Evolutionary conservation across 2,329 filamentous ascomycete genomes (phyloP).

Genomic region (Helminthosporium solani): DNA sequence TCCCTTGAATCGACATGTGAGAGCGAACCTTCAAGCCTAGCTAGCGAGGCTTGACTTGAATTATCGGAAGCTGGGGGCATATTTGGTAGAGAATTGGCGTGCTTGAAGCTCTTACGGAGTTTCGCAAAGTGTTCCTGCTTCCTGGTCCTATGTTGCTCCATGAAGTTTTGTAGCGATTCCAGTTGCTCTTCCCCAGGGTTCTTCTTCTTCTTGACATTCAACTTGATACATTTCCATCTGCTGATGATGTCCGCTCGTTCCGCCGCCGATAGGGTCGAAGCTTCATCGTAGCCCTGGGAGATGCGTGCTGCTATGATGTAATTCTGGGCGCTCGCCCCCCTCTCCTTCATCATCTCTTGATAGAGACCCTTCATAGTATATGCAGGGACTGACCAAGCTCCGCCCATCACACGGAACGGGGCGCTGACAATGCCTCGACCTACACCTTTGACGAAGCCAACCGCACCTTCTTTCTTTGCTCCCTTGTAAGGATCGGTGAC

Average conservation of each 20-base stretch:
- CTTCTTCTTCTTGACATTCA: slow-evolving; percentile 59
- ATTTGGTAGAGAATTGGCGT: slow-evolving; percentile 16
- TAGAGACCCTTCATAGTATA: slow-evolving; percentile 83
- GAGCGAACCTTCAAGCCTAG: slow-evolving; percentile 14
- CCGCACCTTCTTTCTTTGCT: slow-evolving; percentile 63
- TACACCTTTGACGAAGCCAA: slow-evolving; percentile 75
- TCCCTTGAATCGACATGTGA: slow-evolving; percentile 13
- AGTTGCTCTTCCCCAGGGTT: slow-evolving; percentile 52
- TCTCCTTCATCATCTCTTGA: slow-evolving; percentile 70
- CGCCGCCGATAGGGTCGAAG: slow-evolving; percentile 53
- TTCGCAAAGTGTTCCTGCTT: slow-evolving; percentile 39
- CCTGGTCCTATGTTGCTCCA: slow-evolving; percentile 37
- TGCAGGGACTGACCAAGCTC: slow-evolving; percentile 63
- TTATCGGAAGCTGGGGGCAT: slow-evolving; percentile 15
- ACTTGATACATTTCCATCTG: slow-evolving; percentile 63
- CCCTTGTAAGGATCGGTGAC: slow-evolving; percentile 75
- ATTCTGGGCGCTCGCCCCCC: slow-evolving; percentile 70
- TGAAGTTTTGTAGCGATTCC: slow-evolving; percentile 51
- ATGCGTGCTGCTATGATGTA: slow-evolving; percentile 79
- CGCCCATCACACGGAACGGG: slow-evolving; percentile 78
- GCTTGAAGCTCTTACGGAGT: slow-evolving; percentile 21
- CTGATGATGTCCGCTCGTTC: slow-evolving; percentile 65
- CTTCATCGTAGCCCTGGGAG: slow-evolving; percentile 71
- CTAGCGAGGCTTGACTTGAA: slow-evolving; percentile 11
- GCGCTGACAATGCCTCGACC: slow-evolving; percentile 82